These are phyloP conservation scores for Chrysosphaeria jannelii DNA, from an alignment of 2,329 filamentous ascomycete species.

Conservation along the genomic window DNA sequence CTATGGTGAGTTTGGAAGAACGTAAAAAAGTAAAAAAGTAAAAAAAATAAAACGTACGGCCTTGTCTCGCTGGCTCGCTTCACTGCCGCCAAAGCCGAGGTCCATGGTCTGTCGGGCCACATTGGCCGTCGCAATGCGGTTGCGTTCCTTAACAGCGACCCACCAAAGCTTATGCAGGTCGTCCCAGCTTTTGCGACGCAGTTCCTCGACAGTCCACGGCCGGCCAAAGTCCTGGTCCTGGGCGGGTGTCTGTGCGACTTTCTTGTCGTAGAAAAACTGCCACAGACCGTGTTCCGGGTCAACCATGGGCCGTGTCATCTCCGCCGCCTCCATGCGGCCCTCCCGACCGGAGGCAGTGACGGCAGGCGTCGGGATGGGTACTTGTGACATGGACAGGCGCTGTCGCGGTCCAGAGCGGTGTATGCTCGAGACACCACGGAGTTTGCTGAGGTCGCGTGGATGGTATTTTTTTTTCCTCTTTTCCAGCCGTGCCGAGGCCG, in stretches of 20 bases:
- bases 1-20: conserved; percentile 15
- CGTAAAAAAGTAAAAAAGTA: not conserved
- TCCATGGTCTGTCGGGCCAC: conserved; percentile 35
- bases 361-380: conserved; percentile 43
- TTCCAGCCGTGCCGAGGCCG: conserved; percentile 20
- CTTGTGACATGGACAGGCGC: conserved; percentile 41
- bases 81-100: conserved; percentile 42
- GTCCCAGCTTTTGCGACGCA: conserved; percentile 75
- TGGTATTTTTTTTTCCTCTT: conserved; percentile 15
- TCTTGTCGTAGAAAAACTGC: conserved; percentile 57
- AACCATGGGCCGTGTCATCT: conserved; percentile 23
- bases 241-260: conserved; percentile 36
- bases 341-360: not conserved
- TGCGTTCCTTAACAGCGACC: conserved; percentile 74
- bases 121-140: conserved; percentile 54
- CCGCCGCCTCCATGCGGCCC: conserved; percentile 8
- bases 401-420: conserved; percentile 47
- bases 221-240: conserved; percentile 47
- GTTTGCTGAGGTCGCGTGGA: conserved; percentile 44
- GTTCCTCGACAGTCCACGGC: conserved; percentile 57
- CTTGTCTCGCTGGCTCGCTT: conserved; percentile 29
- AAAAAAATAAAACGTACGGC: conserved; percentile 22
- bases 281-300: conserved; percentile 65
- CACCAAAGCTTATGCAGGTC: conserved; percentile 85
- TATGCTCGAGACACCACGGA: conserved; percentile 56